phyloP scores from a whole-genome alignment of 2,329 filamentous ascomycete genomes.

The Neonectria magnoliae region DNA sequence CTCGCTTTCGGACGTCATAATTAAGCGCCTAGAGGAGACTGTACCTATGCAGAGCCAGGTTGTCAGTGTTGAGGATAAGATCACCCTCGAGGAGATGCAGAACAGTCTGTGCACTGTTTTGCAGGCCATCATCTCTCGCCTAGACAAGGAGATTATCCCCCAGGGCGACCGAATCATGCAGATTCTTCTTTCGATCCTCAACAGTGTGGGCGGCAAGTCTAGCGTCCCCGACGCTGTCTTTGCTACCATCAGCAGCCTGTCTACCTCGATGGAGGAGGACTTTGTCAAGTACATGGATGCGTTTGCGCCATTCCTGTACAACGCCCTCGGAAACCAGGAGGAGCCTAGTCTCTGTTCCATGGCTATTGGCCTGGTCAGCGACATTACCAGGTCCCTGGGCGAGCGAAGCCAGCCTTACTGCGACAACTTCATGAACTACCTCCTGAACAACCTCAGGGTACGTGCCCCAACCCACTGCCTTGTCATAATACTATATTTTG shows the following conservation, averaged over 20 bases:
- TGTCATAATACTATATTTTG: background rate
- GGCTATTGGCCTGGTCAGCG: conserved; percentile 96
- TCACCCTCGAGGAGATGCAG: conserved; percentile 97
- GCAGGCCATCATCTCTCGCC: conserved; percentile 87
- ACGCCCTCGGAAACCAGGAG: conserved; percentile 93
- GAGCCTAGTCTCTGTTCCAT: conserved; percentile 94
- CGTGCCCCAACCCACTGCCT: conserved; percentile 44
- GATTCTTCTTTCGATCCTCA: conserved; percentile 82
- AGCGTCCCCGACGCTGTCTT: conserved; percentile 95
- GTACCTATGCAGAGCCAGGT: conserved; percentile 91
- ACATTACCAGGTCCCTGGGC: conserved; percentile 91
- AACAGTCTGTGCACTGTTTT: conserved; percentile 93
- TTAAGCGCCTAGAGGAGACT: conserved; percentile 91
- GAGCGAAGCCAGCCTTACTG: conserved; percentile 94
- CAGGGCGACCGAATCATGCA: conserved; percentile 96
- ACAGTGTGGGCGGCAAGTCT: conserved; percentile 82
- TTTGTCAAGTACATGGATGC: conserved; percentile 98
- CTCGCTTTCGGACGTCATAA: conserved; percentile 84
- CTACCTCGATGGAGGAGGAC: conserved; percentile 89
- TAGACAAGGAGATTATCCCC: conserved; percentile 90
- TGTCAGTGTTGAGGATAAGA: conserved; percentile 95
- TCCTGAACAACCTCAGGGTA: conserved; percentile 89
- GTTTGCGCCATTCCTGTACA: conserved; percentile 92
- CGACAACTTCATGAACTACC: conserved; percentile 97
- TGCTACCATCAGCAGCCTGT: conserved; percentile 89